phyloP scores from a whole-genome alignment of 73 alveolate species.

The Stentor roeselii region DNA sequence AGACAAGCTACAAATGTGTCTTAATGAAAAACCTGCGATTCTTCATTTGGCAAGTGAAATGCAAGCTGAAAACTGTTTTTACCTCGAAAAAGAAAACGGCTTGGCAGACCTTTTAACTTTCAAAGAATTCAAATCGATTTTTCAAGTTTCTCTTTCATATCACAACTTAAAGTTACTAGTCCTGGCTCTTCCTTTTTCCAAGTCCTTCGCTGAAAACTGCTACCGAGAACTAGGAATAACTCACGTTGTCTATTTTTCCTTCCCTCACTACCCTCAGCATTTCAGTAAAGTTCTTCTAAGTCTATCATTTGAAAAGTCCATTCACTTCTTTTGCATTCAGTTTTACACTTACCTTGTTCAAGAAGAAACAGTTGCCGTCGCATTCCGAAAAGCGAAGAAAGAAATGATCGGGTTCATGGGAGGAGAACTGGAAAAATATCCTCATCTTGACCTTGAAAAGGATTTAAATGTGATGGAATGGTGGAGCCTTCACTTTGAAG shows the following conservation, averaged over 20 bases:
- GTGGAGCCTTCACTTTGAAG: not conserved
- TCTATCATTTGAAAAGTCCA: not conserved
- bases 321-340: constrained; percentile 19
- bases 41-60: constrained; percentile 15
- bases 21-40: not conserved
- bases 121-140: not conserved
- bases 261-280: constrained; percentile 18
- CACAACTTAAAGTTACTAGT: not conserved
- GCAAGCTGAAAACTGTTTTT: not conserved
- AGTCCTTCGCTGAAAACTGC: not conserved
- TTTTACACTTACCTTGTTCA: constrained; percentile 9
- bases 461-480: not conserved
- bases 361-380: not conserved
- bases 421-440: not conserved
- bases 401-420: constrained; percentile 6
- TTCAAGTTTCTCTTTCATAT: not conserved
- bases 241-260: not conserved
- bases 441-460: not conserved
- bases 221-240: constrained; percentile 6
- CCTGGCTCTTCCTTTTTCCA: constrained; percentile 11
- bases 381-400: constrained; percentile 9
- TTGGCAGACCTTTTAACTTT: not conserved
- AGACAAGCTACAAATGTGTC: not conserved
- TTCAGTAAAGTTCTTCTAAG: not conserved
- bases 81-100: constrained; percentile 20